Percentiles rank a stretch among this genome's conserved stretches.
Evolutionary conservation across 108 stramenopile genomes (phyloP).

Genomic region (Cyclostephanos invisitatus): DNA sequence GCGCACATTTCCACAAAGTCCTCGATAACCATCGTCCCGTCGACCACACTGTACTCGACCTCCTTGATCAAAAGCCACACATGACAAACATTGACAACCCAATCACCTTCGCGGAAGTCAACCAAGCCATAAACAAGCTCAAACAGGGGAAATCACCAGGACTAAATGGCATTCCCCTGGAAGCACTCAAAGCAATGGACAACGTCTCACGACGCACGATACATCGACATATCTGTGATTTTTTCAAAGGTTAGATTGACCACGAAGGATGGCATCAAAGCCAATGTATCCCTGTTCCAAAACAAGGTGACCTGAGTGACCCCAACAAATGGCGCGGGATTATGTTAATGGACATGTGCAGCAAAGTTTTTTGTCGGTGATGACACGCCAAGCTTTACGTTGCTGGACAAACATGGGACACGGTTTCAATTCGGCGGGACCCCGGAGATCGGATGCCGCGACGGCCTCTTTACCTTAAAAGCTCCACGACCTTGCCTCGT

Average conservation of each 20-base stretch:
- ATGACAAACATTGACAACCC: background rate
- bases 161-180: conserved; percentile 11
- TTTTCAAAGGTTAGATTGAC: conserved; percentile 8
- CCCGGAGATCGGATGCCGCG: conserved; percentile 13
- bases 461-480: conserved; percentile 19
- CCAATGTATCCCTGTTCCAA: background rate
- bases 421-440: conserved; percentile 24
- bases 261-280: conserved; percentile 9
- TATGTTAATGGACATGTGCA: conserved; percentile 19
- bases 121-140: background rate
- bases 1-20: background rate
- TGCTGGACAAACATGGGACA: conserved; percentile 11
- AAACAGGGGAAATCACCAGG: conserved; percentile 17
- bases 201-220: background rate
- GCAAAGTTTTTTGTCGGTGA: conserved; percentile 9
- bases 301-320: background rate
- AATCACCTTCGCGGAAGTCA: background rate
- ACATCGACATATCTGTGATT: background rate
- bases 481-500: background rate
- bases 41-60: background rate
- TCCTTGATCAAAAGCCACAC: background rate
- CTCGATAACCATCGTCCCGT: background rate
- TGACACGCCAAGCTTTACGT: background rate
- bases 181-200: conserved; percentile 19
- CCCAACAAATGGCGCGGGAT: conserved; percentile 13